Base-by-base conservation (phyloP, 192 early-diverging fungal genomes). In the Cladochytrium replicatum region DNA sequence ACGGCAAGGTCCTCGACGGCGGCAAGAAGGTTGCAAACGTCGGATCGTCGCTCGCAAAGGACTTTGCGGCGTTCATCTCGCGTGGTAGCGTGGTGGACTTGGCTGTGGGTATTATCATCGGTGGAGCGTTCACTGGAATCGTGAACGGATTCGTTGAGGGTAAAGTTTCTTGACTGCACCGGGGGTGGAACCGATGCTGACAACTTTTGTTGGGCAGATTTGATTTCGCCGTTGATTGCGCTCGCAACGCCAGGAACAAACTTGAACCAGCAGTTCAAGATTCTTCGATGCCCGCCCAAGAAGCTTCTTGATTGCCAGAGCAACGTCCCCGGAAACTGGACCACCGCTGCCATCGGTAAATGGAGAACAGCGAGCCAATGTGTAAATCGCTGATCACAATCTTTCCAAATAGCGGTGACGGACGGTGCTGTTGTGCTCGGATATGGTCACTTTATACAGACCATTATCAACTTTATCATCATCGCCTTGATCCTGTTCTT, bases 21-120 rank as follows among this genome's bases (percentile, higher is more conserved):
- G n/a, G n/a, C n/a, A n/a, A n/a, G n/a, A n/a, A 59, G 45, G 68
- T 66, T 24, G 64, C 60, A 34, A 68, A 67, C 37, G 63, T 58
- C 24, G 78, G 61, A 27, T 66, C 64, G 27, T 52, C 56, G 13
- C 70, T 81, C 49, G 55, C 60, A 46, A 50, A 63, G 17, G 66
- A 74, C 45, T 74, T 69, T 43, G 58, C 62, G 48, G 57, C 70
- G 52, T 75, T 75, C 52, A 52, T 76, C 37, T 47, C 63, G 31
- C 52, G 64, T 21, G 72, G 75, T 27, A 83, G 80, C 40, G 75
- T 81, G 1, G 62, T 84, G 30, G 82, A 84, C 40, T 37, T 84
- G 46, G 78, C 78, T 45, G 66, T 81, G 13, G 82, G 81, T 50
- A 61, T 84, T 40, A 66, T 84, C 53, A 81, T 84, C 37, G 82